Evolutionary conservation across 2,329 filamentous ascomycete genomes (phyloP), one percentile per base, ranked within the genome.

Genomic region (Coniochaeta sp.): DNA sequence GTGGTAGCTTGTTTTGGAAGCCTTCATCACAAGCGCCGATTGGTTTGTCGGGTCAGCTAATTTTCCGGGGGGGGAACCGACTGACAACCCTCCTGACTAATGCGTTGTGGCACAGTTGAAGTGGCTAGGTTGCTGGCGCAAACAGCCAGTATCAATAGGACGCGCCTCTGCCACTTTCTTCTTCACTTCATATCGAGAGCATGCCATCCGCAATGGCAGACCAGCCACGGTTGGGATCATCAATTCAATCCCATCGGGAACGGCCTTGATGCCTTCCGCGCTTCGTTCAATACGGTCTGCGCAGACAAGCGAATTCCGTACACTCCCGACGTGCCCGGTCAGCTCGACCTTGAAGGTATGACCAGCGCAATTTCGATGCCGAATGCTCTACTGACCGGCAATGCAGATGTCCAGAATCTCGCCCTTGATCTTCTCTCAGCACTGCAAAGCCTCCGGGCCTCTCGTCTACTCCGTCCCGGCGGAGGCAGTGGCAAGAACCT

Each of bases 171-270:
- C 27, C 27, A 30, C 27, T 30, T 30, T 30, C 27, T 30, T 30
- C 27, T 30, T 30, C 27, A 30, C 27, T 30, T 30, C 27, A 30
- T 30, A 30, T 30, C 27, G 27, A 30, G 27, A 30, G 27, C 27
- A 30, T 30, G 27, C 27, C 27, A 30, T 30, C 27, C 27, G 27
- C 27, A 30, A 30, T 30, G 27, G 27, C 27, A 30, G 27, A 30
- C 27, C 27, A 30, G 27, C 27, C 27, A 30, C 27, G 27, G 27
- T 30, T 30, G 27, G 27, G 27, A 30, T 30, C 22, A 65, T 67
- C 48, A 49, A 57, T 26, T 56, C 20, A 57, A 65, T 47, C 61
- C 63, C 51, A 67, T 67, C 48, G 59, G 60, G 22, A 56, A 61
- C 5, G 57, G 61, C 24, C 58, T 67, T 38, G 55, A 63, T 56